Evolutionary conservation across 371 early-diverging fungal genomes (phyloP), one percentile per base, ranked within the genome.

Genomic region (Saksenaea oblongispora): DNA sequence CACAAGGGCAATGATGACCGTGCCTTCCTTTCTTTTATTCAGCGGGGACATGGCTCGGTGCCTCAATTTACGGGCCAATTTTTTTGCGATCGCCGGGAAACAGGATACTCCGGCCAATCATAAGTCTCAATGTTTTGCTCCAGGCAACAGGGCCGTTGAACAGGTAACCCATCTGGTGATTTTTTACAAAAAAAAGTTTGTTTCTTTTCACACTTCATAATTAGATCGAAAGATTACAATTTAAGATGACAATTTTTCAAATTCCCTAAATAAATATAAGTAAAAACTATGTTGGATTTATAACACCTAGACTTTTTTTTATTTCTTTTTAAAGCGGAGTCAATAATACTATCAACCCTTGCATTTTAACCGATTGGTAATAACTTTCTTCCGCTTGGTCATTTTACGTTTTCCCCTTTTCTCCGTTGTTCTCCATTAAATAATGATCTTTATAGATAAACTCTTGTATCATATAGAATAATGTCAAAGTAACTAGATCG

Each of bases 361-460:
- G 51, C 51, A 47, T 47, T 47, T 47, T 47, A 47, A 47, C 51
- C 51, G 51, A 22, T 22, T 47, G 51, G 51, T 18, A 47, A 47
- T 22, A 47, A 47, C 51, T 47, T 47, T 47, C 51, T 47, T 47
- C 51, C 51, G n/a, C n/a, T 14, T 39, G n/a, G 11, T n/a, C n/a
- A 39, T 39, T 39, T 39, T 39, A 39, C 39, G 2, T n/a, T 47
- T 47, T n/a, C n/a, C 51, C 17, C n/a, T 18, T 22, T 47, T 47
- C n/a, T 47, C 51, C n/a, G 22, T 39, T 3, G 11, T 39, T 39
- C 11, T n/a, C 39, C 39, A 47, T 47, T 22, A n/a, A 22, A 47
- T 47, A 47, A 47, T 47, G 51, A 22, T 18, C 22, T 2, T 8
- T 18, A 11, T 47, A 47, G 22, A 10, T 18, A 17, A 47, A 47